Conservation (phyloP, 176 grass and related monocot species). For the Aegilops bicornis region DNA sequence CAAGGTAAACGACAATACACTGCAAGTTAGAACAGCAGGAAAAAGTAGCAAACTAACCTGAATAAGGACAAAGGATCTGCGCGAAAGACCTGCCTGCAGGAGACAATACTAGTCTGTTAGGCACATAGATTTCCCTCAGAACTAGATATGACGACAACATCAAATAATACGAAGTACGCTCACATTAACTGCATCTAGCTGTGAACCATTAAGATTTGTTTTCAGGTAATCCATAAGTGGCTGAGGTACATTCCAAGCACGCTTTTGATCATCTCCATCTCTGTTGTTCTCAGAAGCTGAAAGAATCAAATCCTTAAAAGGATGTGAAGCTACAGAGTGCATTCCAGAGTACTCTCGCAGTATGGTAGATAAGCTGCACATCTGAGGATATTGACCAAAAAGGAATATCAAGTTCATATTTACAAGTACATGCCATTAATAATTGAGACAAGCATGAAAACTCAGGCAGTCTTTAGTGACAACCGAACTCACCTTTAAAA, state of each 20-base stretch:
- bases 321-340: conserved; percentile 77
- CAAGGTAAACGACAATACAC: conserved; percentile 18
- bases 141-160: background rate
- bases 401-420: conserved; percentile 11
- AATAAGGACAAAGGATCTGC: conserved; percentile 95
- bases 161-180: conserved; percentile 34
- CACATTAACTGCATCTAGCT: conserved; percentile 91
- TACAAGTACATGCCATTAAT: background rate
- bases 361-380: conserved; percentile 97
- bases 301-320: conserved; percentile 95
- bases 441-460: conserved; percentile 19
- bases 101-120: conserved; percentile 40
- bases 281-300: conserved; percentile 66
- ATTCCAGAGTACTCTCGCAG: conserved; percentile 77
- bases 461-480: background rate
- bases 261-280: conserved; percentile 47
- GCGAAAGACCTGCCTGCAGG: conserved; percentile 88
- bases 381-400: conserved; percentile 51
- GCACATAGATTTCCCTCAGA: background rate
- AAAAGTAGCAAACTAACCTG: conserved; percentile 52
- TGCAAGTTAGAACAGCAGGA: conserved; percentile 23
- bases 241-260: conserved; percentile 78
- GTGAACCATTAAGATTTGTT: conserved; percentile 86
- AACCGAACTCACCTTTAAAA: conserved; percentile 64
- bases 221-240: conserved; percentile 85